Base-by-base conservation (phyloP, 305 asterid genomes). In the Nicotiana rustica region DNA sequence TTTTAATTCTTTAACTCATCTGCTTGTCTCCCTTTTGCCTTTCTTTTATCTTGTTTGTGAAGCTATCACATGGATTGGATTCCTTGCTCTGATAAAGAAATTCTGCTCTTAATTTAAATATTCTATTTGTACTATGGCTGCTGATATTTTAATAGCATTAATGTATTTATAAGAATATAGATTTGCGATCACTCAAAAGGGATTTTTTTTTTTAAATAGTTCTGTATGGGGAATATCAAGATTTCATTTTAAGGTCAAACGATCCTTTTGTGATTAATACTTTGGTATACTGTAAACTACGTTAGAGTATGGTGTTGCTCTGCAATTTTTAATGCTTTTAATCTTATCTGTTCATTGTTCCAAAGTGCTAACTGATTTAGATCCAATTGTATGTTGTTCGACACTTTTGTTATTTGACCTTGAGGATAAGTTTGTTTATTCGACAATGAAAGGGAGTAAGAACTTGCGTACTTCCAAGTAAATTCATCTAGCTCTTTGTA, bases 11-110 rank as follows among this genome's bases (percentile, higher is more conserved):
- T 82, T 79, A 65, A 67, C 73, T 57, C 75, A 83, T 81, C 81
- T 57, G 31, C 61, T 81, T 67, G 67, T 44, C 84, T 84, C 83
- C 86, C 83, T 67, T 82, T 85, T 82, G 36, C 64, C 79, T 84
- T 89, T 86, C 83, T 79, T 84, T 78, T 65, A 67, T 85, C 88
- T 86, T 89, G 88, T 83, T 69, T 80, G 57, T 82, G 87, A 90
- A 90, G 90, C 88, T 77, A 79, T 82, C 89, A 84, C 82, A 59
- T 87, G 86, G 86, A 83, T 84, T 84, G 85, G 88, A 86, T 86
- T 87, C 86, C 79, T 21, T 41, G 38, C 82, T n/a, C 71, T 29
- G 31, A 79, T 79, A 82, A 52, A 75, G 64, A 38, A 61, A 49
- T 75, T 78, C n/a, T 78, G 44, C 70, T 81, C 36, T 81, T 71